Percentiles rank a stretch among this genome's conserved stretches.
phyloP scores from a whole-genome alignment of 495 filamentous ascomycete species.

The Beverwykella pulmonaria region DNA sequence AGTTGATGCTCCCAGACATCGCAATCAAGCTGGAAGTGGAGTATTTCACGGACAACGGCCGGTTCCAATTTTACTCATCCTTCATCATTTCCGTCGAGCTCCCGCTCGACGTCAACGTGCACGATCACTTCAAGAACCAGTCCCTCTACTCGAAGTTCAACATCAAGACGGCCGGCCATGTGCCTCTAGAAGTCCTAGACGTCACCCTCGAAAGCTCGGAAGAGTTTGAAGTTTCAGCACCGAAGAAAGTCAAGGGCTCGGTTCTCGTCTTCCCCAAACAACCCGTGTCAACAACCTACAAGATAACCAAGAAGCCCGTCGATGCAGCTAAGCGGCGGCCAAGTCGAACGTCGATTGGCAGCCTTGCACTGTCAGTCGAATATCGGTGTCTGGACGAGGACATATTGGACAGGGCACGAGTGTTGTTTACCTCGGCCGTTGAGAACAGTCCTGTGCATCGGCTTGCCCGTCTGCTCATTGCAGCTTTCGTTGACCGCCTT shows the following conservation, averaged over 20 bases:
- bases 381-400: constrained; percentile 78
- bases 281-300: constrained; percentile 80
- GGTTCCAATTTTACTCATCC: constrained; percentile 69
- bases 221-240: constrained; percentile 66
- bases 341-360: constrained; percentile 40
- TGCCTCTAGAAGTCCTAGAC: constrained; percentile 73
- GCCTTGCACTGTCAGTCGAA: constrained; percentile 69
- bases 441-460: constrained; percentile 49
- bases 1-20: constrained; percentile 72
- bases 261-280: constrained; percentile 76
- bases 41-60: constrained; percentile 74
- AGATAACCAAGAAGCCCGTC: constrained; percentile 55
- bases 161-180: constrained; percentile 72
- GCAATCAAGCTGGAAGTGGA: constrained; percentile 73
- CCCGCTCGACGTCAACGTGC: constrained; percentile 91
- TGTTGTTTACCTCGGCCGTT: constrained; percentile 50
- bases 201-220: constrained; percentile 71
- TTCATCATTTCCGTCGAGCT: constrained; percentile 68
- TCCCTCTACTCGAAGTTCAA: constrained; percentile 87
- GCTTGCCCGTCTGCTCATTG: constrained; percentile 54
- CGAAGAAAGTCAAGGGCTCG: constrained; percentile 51
- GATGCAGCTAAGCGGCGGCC: constrained; percentile 9
- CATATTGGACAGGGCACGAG: constrained; percentile 51
- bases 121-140: constrained; percentile 87
- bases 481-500: constrained; percentile 42